A percentile compares a stretch with the other conserved stretches of the same genome.
These are phyloP conservation scores for Melastoma candidum DNA, from an alignment of 441 rosid species.

Conservation along the genomic window DNA sequence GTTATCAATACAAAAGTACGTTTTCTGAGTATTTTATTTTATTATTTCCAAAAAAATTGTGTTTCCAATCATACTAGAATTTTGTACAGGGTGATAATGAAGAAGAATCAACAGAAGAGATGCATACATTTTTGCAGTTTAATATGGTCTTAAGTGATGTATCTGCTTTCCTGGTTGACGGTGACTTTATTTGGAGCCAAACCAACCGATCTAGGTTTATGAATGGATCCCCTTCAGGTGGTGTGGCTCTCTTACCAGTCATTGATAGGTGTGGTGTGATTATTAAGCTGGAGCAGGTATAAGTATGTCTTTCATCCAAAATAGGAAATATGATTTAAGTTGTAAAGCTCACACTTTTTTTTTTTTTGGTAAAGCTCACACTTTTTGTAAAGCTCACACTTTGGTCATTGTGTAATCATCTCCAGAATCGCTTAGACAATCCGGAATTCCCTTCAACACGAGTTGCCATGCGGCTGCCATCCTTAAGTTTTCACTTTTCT, in stretches of 20 bases:
- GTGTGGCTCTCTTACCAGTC: constrained; percentile 66
- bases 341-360: too few species aligned
- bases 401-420: constrained; percentile 4
- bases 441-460: constrained; percentile 92
- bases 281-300: constrained; percentile 88
- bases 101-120: constrained; percentile 41
- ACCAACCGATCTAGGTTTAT: constrained; percentile 24
- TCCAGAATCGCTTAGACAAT: constrained; percentile 70
- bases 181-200: constrained; percentile 78
- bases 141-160: constrained; percentile 92
- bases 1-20: constrained; percentile 83
- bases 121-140: constrained; percentile 79
- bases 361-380: too few species aligned
- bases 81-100: constrained; percentile 62
- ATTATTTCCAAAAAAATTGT: constrained; percentile 7
- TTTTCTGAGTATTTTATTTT: constrained; percentile 2
- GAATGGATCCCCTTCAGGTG: constrained; percentile 22
- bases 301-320: neutral
- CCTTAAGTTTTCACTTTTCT: constrained; percentile 91
- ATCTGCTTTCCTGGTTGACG: constrained; percentile 93
- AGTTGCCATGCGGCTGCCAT: constrained; percentile 77
- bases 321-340: too few species aligned
- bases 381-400: too few species aligned
- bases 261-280: constrained; percentile 90
- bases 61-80: constrained; percentile 2